Conservation (phyloP, 139 green algal species). For the Ostreobium quekettii region DNA sequence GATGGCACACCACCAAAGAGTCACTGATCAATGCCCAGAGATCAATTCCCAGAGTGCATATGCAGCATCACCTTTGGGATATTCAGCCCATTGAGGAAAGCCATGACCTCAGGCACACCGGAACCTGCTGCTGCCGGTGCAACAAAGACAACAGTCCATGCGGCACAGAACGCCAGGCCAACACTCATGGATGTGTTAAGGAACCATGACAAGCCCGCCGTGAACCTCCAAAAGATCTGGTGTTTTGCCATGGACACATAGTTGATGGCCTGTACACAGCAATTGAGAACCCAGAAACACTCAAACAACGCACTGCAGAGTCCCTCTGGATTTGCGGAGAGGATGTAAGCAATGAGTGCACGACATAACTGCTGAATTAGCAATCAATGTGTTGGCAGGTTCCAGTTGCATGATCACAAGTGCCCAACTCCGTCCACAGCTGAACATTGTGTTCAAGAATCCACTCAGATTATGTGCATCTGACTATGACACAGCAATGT, state of each 20-base stretch:
- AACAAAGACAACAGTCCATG: conserved; percentile 59
- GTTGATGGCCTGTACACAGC: conserved; percentile 9
- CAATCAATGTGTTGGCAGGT: no score
- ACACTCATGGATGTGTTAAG: conserved; percentile 63
- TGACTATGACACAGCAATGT: no score
- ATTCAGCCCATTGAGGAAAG: conserved; percentile 75
- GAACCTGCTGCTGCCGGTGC: conserved; percentile 56
- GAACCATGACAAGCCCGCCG: conserved; percentile 60
- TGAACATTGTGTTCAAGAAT: no score
- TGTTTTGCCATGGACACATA: neutral
- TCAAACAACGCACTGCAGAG: no score
- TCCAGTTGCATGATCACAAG: no score
- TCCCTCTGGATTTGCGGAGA: no score
- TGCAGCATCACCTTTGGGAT: conserved; percentile 29
- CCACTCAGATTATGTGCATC: no score
- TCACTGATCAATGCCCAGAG: conserved; percentile 1
- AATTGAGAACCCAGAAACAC: no score
- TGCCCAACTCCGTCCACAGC: no score
- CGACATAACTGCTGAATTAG: no score
- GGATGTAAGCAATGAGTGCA: no score
- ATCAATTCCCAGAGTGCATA: neutral
- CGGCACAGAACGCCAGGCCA: conserved; percentile 50
- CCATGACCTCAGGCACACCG: conserved; percentile 77
- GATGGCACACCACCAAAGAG: no score
- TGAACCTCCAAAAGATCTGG: neutral